Percentiles rank a stretch among this genome's conserved stretches.
Evolutionary conservation across 1,139 yeast genomes (phyloP).

Genomic region (Blastobotrys capitulatus): DNA sequence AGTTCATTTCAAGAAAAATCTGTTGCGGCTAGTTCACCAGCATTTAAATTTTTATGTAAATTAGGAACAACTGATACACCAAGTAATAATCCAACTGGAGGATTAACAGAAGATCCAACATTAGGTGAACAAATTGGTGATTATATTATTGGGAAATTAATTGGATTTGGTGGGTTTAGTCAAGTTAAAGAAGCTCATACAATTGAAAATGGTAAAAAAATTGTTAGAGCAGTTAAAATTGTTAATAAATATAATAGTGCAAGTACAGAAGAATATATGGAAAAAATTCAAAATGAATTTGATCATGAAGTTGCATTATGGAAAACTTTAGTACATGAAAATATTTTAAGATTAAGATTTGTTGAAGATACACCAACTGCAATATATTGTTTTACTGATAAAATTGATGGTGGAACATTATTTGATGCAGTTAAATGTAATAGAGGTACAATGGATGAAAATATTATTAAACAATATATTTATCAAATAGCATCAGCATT

Average conservation of each 20-base stretch:
- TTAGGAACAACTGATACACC: slow-evolving; percentile 29
- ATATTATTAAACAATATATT: slow-evolving; percentile 35
- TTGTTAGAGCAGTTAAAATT: slow-evolving; percentile 67
- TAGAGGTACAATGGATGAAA: slow-evolving; percentile 17
- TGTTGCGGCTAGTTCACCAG: slow-evolving; percentile 32
- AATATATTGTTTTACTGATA: slow-evolving; percentile 67
- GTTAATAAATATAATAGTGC: slow-evolving; percentile 40
- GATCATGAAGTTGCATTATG: slow-evolving; percentile 70
- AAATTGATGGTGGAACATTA: slow-evolving; percentile 75
- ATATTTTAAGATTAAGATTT: slow-evolving; percentile 56
- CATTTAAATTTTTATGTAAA: slow-evolving; percentile 37
- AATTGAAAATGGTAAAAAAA: slow-evolving; percentile 35
- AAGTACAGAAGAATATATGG: slow-evolving; percentile 23
- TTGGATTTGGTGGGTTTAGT: slow-evolving; percentile 93
- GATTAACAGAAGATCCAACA: slow-evolving; percentile 32
- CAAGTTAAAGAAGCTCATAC: slow-evolving; percentile 68
- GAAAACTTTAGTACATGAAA: slow-evolving; percentile 60
- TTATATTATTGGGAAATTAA: slow-evolving; percentile 53
- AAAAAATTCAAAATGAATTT: slow-evolving; percentile 46
- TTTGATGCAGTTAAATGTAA: slow-evolving; percentile 64
- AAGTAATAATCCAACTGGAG: neutral
- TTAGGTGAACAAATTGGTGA: slow-evolving; percentile 48
- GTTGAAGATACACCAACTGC: slow-evolving; percentile 58
- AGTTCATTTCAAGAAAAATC: slow-evolving; percentile 19
- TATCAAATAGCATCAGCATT: slow-evolving; percentile 59